phyloP scores from a whole-genome alignment of 2,329 filamentous ascomycete genomes.

The Thyridium curvatum region DNA sequence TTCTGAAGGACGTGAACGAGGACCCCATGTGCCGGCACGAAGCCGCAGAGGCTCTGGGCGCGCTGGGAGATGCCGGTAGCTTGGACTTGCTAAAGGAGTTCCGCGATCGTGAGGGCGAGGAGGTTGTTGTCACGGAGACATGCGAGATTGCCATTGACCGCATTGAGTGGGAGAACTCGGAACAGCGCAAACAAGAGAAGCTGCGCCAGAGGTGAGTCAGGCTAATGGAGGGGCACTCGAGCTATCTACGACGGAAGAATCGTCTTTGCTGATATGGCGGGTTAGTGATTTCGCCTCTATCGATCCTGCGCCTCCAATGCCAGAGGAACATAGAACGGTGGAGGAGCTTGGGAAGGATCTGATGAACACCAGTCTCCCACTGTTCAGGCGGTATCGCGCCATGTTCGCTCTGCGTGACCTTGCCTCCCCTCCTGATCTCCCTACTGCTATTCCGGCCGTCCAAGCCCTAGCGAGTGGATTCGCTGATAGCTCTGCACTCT shows the following conservation, averaged over 20 bases:
- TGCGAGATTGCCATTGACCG: conserved; percentile 95
- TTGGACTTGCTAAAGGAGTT: conserved; percentile 67
- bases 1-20: conserved; percentile 73
- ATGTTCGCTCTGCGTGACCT: conserved; percentile 98
- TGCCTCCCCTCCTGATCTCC: conserved; percentile 84
- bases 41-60: conserved; percentile 89
- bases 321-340: conserved; percentile 63
- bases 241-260: too few relatives aligned
- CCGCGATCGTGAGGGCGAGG: conserved; percentile 69
- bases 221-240: conserved; percentile 1
- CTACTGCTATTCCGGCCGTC: conserved; percentile 83
- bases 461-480: conserved; percentile 81
- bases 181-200: conserved; percentile 65
- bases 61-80: conserved; percentile 69
- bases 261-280: conserved; percentile 1
- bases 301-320: conserved; percentile 86
- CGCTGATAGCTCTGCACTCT: conserved; percentile 79
- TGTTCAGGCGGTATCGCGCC: conserved; percentile 91
- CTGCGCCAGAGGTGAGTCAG: conserved; percentile 68
- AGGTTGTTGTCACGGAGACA: conserved; percentile 81
- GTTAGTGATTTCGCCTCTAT: conserved; percentile 88
- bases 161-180: conserved; percentile 86
- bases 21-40: conserved; percentile 96
- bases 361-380: conserved; percentile 69
- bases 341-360: conserved; percentile 69